Evolutionary conservation across 176 grass and related monocot genomes (phyloP), one percentile per base, ranked within the genome.

Genomic region (Oryza longistaminata): DNA sequence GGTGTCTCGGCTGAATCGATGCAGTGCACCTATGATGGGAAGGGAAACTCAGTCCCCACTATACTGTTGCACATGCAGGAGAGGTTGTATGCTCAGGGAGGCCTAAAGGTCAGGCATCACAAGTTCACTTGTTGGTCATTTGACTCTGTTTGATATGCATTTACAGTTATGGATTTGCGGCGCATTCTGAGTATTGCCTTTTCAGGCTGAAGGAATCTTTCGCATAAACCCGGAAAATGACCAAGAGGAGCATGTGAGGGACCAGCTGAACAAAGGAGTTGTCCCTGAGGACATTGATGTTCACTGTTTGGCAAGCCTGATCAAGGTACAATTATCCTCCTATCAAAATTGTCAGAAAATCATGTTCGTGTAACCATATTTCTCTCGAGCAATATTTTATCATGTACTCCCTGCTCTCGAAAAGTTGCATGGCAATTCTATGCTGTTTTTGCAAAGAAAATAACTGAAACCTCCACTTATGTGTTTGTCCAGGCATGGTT

Each of bases 1-100:
- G 93, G 96, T 66, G 96, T 98, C 52, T 98, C 96, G 0, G 91
- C 96, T 1, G 91, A 98, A 86, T 98, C 91, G 7, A 98, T 98
- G 96, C 96, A 98, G 60, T 98, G 91, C 75, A 89, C 60, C 39
- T 92, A 90, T 14, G 93, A 95, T 58, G 83, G 89, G 24, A 98
- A 92, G 75, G 89, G 96, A 22, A 98, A 95, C 80, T 95, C 93
- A 3, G 91, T 98, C 15, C 96, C 96, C 10, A 98, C 96, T 12
- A 98, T 98, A 88, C 82, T 95, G 61, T 64, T 98, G 33, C 96
- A 89, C 19, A 92, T 98, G 96, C 93, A 98, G 73, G 91, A 90
- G 64, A 95, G 89, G 79, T 61, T 98, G 80, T 98, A 95, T 90
- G 77, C 69, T 24, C 96, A 95, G 81, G 91, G 71, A 66, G 91